A percentile compares a stretch with the other conserved stretches of the same genome.
Conservation (phyloP, 1,284 basidiomycete species). For the Agroathelia rolfsii region DNA sequence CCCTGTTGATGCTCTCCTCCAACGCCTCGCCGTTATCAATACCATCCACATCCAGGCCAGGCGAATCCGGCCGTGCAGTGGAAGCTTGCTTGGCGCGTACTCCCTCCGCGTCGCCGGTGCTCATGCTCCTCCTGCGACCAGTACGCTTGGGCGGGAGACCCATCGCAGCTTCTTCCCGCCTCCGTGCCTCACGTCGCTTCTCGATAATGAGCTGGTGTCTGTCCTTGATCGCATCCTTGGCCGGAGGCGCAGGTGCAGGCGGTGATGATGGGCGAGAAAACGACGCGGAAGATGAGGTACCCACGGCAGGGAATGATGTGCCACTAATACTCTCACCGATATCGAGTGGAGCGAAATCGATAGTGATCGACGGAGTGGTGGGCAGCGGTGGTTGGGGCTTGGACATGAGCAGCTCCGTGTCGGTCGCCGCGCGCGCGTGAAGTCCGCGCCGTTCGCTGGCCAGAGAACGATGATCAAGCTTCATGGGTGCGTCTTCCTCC, state of each 20-base stretch:
- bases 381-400: too few relatives aligned
- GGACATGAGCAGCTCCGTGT: too few relatives aligned
- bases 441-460: too few relatives aligned
- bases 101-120: slow-evolving; percentile 56
- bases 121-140: slow-evolving; percentile 59
- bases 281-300: too few relatives aligned
- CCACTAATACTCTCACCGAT: too few relatives aligned
- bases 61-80: slow-evolving; percentile 20
- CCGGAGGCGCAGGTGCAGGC: slow-evolving; percentile 39
- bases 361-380: too few relatives aligned
- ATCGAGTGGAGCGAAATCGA: too few relatives aligned
- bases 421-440: too few relatives aligned
- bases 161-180: slow-evolving; percentile 37
- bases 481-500: slow-evolving; percentile 17
- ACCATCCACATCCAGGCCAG: slow-evolving; percentile 31
- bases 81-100: slow-evolving; percentile 24
- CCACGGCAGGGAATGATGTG: too few relatives aligned
- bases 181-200: slow-evolving; percentile 55
- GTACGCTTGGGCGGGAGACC: too few relatives aligned
- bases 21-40: slow-evolving; percentile 41
- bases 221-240: slow-evolving; percentile 53
- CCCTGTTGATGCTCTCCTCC: slow-evolving; percentile 57
- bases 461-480: too few relatives aligned
- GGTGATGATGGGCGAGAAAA: too few relatives aligned
- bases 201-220: slow-evolving; percentile 67